Percentiles rank a stretch among this genome's conserved stretches.
Conservation (phyloP, 768 basidiomycete genomes). For the Amanita exitialis region DNA sequence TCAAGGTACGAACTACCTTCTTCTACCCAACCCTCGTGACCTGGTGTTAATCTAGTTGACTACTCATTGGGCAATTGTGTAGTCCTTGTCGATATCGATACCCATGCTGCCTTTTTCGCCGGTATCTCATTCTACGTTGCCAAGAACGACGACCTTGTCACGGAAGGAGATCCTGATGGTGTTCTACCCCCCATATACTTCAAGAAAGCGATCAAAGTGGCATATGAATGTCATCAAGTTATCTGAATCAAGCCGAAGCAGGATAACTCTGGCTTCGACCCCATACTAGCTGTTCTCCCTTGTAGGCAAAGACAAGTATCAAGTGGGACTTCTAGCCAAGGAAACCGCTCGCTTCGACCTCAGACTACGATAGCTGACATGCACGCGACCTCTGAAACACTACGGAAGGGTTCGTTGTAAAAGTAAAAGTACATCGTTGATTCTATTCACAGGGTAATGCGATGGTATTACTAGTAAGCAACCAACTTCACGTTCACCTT, state of each 20-base stretch:
- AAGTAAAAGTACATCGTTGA: not conserved
- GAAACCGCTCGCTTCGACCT: too few relatives aligned
- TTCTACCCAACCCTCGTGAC: not conserved
- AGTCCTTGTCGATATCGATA: not conserved
- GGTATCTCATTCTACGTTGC: conserved; percentile 3
- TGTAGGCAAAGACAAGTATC: too few relatives aligned
- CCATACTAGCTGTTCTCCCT: not conserved
- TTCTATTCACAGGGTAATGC: not conserved
- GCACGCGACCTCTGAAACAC: not conserved
- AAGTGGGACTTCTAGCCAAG: not conserved
- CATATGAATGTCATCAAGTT: not conserved
- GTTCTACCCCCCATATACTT: not conserved
- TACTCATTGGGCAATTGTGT: not conserved
- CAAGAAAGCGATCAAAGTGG: conserved; percentile 2
- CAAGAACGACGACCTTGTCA: not conserved
- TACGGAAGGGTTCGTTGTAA: not conserved
- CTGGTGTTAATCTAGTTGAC: not conserved
- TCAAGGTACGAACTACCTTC: not conserved
- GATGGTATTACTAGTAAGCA: not conserved
- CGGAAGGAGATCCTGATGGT: not conserved
- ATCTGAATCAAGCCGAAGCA: not conserved
- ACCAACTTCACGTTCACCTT: not conserved
- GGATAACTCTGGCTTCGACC: not conserved
- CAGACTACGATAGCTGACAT: not conserved
- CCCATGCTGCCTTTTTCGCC: not conserved